Conservation (phyloP, 257 asterid genomes). For the Craterostigma plantagineum region DNA sequence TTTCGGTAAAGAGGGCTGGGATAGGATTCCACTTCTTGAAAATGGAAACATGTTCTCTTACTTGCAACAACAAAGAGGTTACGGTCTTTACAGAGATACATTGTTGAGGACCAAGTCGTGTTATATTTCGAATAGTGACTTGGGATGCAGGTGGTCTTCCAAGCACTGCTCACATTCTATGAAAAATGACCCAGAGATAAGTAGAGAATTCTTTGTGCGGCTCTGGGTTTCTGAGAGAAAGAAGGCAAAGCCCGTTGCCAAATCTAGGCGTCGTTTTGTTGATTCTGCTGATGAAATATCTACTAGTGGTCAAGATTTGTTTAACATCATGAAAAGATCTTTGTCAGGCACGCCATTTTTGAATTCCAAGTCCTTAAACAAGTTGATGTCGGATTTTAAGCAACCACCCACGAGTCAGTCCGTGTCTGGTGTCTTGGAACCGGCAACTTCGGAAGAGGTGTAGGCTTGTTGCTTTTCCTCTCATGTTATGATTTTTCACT, state of each 20-base stretch:
- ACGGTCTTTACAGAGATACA: constrained; percentile 13
- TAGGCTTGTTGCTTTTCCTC: constrained; percentile 5
- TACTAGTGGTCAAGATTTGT: constrained; percentile 12
- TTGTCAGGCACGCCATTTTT: constrained; percentile 26
- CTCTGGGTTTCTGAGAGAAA: constrained; percentile 60
- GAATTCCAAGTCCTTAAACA: constrained; percentile 15
- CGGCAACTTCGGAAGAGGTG: constrained; percentile 77
- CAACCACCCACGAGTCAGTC: constrained; percentile 81
- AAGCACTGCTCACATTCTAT: constrained; percentile 19
- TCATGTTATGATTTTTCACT: too few relatives aligned
- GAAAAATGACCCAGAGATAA: constrained; percentile 36
- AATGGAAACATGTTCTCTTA: constrained; percentile 11
- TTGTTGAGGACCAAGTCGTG: constrained; percentile 19
- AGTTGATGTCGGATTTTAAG: constrained; percentile 28
- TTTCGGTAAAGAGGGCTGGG: constrained; percentile 15
- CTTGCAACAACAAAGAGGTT: constrained; percentile 17
- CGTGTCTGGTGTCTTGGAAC: constrained; percentile 54
- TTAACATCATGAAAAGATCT: constrained; percentile 18
- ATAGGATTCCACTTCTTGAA: constrained; percentile 12
- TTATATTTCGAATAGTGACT: constrained; percentile 11
- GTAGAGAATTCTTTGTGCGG: constrained; percentile 52
- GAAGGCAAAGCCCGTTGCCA: constrained; percentile 16
- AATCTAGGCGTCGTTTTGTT: constrained; percentile 17
- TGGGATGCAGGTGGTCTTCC: constrained; percentile 15
- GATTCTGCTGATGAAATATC: constrained; percentile 11